Conservation (phyloP, 1,284 basidiomycete genomes). For the Limonomyces culmigenus region DNA sequence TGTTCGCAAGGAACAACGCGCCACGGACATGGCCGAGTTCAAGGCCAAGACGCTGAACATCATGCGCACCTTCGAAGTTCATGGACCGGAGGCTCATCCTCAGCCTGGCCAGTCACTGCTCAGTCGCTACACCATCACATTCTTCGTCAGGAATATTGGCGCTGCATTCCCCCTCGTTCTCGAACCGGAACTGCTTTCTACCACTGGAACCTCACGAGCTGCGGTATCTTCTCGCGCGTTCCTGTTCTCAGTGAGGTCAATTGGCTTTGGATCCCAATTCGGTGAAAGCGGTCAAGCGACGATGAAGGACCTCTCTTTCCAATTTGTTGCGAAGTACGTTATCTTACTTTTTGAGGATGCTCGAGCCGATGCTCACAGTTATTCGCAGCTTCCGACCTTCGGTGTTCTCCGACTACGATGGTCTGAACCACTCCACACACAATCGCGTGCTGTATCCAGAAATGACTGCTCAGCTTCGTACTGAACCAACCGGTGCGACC, state of each 20-base stretch:
- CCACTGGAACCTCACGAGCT: slow-evolving; percentile 18
- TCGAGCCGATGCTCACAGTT: slow-evolving; percentile 3
- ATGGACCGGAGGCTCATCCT: no score
- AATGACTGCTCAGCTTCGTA: slow-evolving; percentile 61
- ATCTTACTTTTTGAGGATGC: neutral
- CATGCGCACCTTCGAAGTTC: slow-evolving; percentile 56
- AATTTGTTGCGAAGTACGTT: slow-evolving; percentile 63
- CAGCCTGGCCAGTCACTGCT: slow-evolving; percentile 45
- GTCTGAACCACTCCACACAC: slow-evolving; percentile 48
- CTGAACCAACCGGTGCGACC: slow-evolving; percentile 28
- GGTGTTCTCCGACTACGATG: slow-evolving; percentile 49
- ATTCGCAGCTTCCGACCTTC: slow-evolving; percentile 71
- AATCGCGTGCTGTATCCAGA: slow-evolving; percentile 72
- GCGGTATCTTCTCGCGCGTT: slow-evolving; percentile 52
- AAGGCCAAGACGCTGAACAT: slow-evolving; percentile 63
- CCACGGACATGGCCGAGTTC: slow-evolving; percentile 63
- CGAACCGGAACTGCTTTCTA: slow-evolving; percentile 30
- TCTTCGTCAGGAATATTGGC: slow-evolving; percentile 59
- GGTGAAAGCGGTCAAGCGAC: slow-evolving; percentile 67
- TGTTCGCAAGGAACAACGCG: slow-evolving; percentile 53
- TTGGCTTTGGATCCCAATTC: slow-evolving; percentile 56
- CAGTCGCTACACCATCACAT: slow-evolving; percentile 42
- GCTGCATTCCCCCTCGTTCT: slow-evolving; percentile 69
- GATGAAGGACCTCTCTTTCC: slow-evolving; percentile 61
- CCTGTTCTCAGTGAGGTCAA: slow-evolving; percentile 61